Base-by-base conservation (phyloP, 2,329 filamentous ascomycete species). In the Teratosphaeria zuluensis region DNA sequence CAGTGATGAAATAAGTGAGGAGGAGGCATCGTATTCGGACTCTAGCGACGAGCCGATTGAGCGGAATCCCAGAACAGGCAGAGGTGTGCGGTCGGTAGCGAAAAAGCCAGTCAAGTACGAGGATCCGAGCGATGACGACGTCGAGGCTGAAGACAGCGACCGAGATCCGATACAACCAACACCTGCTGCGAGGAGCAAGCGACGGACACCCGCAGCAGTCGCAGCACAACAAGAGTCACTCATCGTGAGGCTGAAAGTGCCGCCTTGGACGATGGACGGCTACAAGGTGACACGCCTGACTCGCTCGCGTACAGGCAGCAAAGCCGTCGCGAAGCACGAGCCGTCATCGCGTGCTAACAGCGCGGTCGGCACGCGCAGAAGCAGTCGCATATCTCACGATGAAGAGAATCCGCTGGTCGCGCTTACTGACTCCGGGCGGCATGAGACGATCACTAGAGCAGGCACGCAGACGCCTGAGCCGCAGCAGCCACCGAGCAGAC, bases 351-450 rank as follows among this genome's bases (percentile, higher is more conserved):
- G 42, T 48, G 52, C 52, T 35, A 54, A 54, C 21, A 56, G 60
- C 35, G 57, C 58, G 5, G 60, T 57, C 19, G 64, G 60, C 8
- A 75, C 73, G 46, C 75, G 84, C 62, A 78, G 82, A 61, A 84
- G 79, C 62, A 84, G 81, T 67, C 82, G 84, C 53, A 76, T 83
- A 19, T 83, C 79, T 28, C 81, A 83, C 61, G 81, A 83, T 62
- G 74, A 80, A 3, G 78, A 81, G 30, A 78, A 81, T 38, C 78
- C 81, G 35, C 77, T 85, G 14, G 73, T 84, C 53, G 81, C 80
- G 16, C 72, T 86, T 52, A 81, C 82, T 2, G 80, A 82, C 62
- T 84, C 82, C 7, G 83, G 83, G 19, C 79, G 76, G 59, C 82
- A 85, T 68, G 76, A 78, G 59, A 71, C 81, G 57, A 75, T 82